Evolutionary conservation across 805 yeast genomes (phyloP).

Genomic region (Kluyveromyces aestuarii): DNA sequence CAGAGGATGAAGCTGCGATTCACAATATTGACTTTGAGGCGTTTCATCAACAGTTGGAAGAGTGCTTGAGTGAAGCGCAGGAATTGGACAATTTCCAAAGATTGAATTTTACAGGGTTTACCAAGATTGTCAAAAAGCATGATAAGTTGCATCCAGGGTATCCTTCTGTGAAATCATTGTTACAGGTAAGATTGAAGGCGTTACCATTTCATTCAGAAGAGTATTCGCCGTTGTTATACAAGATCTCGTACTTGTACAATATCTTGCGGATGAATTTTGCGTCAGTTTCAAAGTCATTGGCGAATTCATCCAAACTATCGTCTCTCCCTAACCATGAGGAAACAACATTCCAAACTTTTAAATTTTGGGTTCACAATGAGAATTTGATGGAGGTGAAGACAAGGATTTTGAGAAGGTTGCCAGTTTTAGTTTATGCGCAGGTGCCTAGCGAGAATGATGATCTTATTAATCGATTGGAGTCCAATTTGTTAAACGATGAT

Average conservation of each 20-base stretch:
- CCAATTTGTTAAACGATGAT: constrained; percentile 18
- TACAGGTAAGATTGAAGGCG: constrained; percentile 78
- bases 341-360: constrained; percentile 50
- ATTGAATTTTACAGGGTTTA: constrained; percentile 88
- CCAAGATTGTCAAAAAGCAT: constrained; percentile 91
- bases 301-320: constrained; percentile 30
- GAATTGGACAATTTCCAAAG: constrained; percentile 87
- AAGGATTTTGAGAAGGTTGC: constrained; percentile 85
- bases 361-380: constrained; percentile 97
- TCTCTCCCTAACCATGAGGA: constrained; percentile 26
- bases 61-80: constrained; percentile 62
- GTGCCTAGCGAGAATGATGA: constrained; percentile 29
- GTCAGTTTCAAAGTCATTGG: constrained; percentile 28
- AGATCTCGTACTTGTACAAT: constrained; percentile 72
- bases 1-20: constrained; percentile 33
- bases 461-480: constrained; percentile 19
- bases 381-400: constrained; percentile 95
- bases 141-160: constrained; percentile 82
- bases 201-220: constrained; percentile 93
- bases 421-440: constrained; percentile 68
- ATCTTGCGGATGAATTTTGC: constrained; percentile 58
- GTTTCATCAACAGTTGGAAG: constrained; percentile 66
- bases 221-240: constrained; percentile 81
- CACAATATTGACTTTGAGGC: constrained; percentile 44
- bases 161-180: constrained; percentile 74